Percentiles rank a stretch among this genome's conserved stretches.
phyloP scores from a whole-genome alignment of 768 basidiomycete species.

The Trametes maxima region DNA sequence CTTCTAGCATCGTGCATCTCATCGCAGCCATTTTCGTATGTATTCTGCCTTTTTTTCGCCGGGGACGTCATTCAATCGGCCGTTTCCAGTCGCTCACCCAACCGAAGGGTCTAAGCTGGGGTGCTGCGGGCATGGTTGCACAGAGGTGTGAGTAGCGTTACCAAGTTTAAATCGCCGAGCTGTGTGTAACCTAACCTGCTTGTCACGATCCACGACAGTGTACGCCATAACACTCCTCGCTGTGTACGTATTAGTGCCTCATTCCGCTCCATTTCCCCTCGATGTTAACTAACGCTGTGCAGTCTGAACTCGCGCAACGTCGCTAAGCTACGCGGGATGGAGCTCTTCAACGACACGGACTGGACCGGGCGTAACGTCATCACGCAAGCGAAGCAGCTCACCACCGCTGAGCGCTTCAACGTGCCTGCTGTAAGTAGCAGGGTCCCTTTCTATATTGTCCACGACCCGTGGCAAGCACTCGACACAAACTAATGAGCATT shows the following conservation, averaged over 20 bases:
- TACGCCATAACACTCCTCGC: slow-evolving; percentile 8
- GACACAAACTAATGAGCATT: neutral
- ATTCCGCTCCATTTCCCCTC: neutral
- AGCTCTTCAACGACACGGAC: neutral
- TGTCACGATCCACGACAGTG: neutral
- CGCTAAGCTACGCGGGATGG: neutral
- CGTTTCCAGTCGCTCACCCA: too few species aligned
- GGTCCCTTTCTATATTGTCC: neutral
- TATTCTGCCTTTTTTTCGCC: too few species aligned
- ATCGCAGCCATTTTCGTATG: too few species aligned
- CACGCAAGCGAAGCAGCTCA: slow-evolving; percentile 5
- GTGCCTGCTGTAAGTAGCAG: neutral
- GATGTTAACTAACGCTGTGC: neutral
- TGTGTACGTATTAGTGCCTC: neutral
- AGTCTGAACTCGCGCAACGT: slow-evolving; percentile 9
- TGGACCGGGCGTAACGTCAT: neutral
- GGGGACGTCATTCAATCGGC: too few species aligned
- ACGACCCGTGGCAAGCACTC: neutral
- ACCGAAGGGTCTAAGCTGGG: too few species aligned
- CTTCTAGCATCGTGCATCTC: too few species aligned
- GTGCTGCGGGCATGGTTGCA: neutral
- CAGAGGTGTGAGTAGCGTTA: neutral
- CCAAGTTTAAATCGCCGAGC: neutral
- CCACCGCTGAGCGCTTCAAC: slow-evolving; percentile 2
- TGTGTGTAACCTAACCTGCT: neutral